Percentiles rank a stretch among this genome's conserved stretches.
Conservation (phyloP, 2,329 filamentous ascomycete genomes). For the Penicillium crustosum region DNA sequence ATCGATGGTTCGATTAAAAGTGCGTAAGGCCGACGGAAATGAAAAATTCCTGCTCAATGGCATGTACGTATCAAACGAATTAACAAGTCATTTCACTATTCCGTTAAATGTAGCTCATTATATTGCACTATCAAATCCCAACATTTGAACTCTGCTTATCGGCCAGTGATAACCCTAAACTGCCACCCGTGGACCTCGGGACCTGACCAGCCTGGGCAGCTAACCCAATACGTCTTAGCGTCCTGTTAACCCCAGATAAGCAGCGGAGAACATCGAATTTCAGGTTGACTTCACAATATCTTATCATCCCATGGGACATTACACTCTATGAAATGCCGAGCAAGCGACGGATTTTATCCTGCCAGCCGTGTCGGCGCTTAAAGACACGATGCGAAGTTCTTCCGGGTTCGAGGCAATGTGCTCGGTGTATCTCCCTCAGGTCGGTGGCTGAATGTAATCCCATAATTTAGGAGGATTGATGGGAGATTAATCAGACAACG, state of each 20-base stretch:
- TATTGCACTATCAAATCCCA: background rate
- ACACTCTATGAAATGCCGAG: constrained; percentile 6
- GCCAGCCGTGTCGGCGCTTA: constrained; percentile 20
- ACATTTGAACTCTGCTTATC: background rate
- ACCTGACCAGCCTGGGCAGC: background rate
- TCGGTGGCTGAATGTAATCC: background rate
- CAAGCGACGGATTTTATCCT: constrained; percentile 15
- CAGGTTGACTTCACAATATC: constrained; percentile 4
- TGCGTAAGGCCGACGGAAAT: too few species aligned
- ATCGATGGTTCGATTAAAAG: too few species aligned
- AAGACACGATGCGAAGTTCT: constrained; percentile 22
- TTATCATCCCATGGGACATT: background rate
- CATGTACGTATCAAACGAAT: background rate
- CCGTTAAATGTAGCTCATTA: background rate
- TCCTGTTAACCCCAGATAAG: constrained; percentile 10
- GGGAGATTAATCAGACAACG: background rate
- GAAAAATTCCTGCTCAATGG: too few species aligned
- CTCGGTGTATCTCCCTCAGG: constrained; percentile 13
- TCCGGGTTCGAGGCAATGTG: constrained; percentile 5
- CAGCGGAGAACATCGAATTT: constrained; percentile 12
- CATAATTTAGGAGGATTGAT: background rate
- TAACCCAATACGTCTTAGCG: constrained; percentile 9
- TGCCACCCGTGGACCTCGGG: constrained; percentile 2
- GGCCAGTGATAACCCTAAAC: constrained; percentile 1
- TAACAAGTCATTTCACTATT: background rate